phyloP scores from a whole-genome alignment of 495 filamentous ascomycete species.

The Aspergillus campestris region DNA sequence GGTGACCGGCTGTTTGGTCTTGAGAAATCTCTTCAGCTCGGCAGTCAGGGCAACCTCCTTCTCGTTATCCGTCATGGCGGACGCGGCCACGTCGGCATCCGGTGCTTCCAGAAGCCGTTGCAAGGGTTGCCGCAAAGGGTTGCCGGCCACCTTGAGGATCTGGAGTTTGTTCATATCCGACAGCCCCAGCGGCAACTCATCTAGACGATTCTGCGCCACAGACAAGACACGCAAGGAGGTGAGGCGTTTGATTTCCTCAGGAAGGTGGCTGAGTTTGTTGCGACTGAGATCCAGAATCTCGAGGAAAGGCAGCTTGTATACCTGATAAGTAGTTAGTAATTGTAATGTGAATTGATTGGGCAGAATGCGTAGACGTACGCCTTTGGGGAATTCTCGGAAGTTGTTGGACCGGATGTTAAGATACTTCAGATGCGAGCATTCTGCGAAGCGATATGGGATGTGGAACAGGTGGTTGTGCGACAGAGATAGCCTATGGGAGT shows the following conservation, averaged over 20 bases:
- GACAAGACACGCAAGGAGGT: constrained; percentile 69
- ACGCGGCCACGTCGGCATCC: constrained; percentile 34
- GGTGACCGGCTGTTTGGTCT: constrained; percentile 43
- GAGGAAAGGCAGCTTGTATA: constrained; percentile 74
- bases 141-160: constrained; percentile 79
- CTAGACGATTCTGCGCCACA: constrained; percentile 76
- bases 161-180: constrained; percentile 84
- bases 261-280: constrained; percentile 71
- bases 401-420: constrained; percentile 88
- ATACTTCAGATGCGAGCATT: constrained; percentile 82
- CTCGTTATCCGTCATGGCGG: constrained; percentile 44
- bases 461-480: constrained; percentile 80
- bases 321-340: constrained; percentile 30
- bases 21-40: constrained; percentile 71
- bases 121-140: constrained; percentile 55
- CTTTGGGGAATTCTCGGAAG: constrained; percentile 78
- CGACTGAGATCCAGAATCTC: constrained; percentile 88
- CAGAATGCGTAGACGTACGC: constrained; percentile 45
- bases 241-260: constrained; percentile 69
- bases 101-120: constrained; percentile 35
- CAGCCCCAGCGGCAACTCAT: constrained; percentile 69
- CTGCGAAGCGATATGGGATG: constrained; percentile 73
- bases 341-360: constrained; percentile 17
- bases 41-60: constrained; percentile 62
- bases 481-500: constrained; percentile 61